phyloP scores from a whole-genome alignment of 208 protist genomes.

The Leishmania braziliensis region DNA sequence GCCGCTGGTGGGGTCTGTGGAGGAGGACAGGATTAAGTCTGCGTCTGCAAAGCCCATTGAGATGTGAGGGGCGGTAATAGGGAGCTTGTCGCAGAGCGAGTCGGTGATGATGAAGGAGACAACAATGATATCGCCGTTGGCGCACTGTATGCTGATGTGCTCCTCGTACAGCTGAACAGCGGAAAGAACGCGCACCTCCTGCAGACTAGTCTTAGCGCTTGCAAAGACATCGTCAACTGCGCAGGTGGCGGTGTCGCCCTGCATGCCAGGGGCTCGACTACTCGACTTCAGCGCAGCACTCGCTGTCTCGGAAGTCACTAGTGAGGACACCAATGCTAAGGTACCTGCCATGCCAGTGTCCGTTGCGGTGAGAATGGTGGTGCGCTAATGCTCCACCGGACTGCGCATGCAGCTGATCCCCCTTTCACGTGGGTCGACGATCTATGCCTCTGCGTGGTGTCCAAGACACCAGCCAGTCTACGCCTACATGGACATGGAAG shows the following conservation, averaged over 20 bases:
- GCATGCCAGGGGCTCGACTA: too few species aligned
- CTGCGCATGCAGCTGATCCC: too few species aligned
- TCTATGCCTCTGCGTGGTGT: too few species aligned
- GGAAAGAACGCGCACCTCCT: slow-evolving; percentile 30
- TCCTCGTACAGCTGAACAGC: slow-evolving; percentile 52
- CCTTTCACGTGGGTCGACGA: too few species aligned
- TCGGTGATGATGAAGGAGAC: not conserved
- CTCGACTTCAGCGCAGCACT: too few species aligned
- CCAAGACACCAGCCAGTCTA: too few species aligned
- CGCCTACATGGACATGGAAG: too few species aligned
- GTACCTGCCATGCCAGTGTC: too few species aligned
- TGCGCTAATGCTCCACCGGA: too few species aligned
- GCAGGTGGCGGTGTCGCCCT: slow-evolving; percentile 17
- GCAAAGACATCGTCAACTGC: slow-evolving; percentile 36
- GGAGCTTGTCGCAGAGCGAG: slow-evolving; percentile 14
- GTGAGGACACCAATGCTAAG: too few species aligned
- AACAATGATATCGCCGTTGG: slow-evolving; percentile 1
- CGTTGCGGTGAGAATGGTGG: too few species aligned
- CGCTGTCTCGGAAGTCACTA: too few species aligned
- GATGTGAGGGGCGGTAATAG: slow-evolving; percentile 40
- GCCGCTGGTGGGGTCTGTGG: slow-evolving; percentile 24
- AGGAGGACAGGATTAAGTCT: slow-evolving; percentile 71
- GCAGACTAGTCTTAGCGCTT: slow-evolving; percentile 30
- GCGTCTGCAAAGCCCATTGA: slow-evolving; percentile 37
- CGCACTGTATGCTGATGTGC: slow-evolving; percentile 36